Conservation (phyloP, 495 filamentous ascomycete genomes). For the Bacidia gigantensis region DNA sequence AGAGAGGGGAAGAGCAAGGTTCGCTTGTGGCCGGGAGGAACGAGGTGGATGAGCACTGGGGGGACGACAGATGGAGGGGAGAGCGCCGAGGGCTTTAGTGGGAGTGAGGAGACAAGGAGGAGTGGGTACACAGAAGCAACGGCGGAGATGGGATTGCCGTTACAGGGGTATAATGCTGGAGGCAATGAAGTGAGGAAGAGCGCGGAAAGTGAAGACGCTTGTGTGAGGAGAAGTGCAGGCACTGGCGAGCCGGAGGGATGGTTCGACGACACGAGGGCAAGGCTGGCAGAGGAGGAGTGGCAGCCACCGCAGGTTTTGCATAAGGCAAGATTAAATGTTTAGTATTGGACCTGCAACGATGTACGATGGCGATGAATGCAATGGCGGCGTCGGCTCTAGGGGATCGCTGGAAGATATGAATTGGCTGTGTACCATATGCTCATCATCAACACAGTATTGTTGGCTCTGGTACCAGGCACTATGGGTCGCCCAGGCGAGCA, state of each 20-base stretch:
- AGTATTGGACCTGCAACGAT: no score
- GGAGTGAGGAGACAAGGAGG: constrained; percentile 1
- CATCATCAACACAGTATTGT: no score
- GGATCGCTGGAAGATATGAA: no score
- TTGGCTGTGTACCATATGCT: no score
- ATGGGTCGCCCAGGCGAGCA: no score
- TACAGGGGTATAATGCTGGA: constrained; percentile 3
- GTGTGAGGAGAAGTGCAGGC: constrained; percentile 8
- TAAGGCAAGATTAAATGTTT: not conserved
- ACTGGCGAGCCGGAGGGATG: not conserved
- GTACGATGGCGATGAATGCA: no score
- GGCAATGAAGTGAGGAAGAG: not conserved
- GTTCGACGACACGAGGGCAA: not conserved
- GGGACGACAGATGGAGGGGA: not conserved
- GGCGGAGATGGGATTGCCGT: constrained; percentile 10
- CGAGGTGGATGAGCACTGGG: constrained; percentile 12
- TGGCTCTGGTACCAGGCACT: no score
- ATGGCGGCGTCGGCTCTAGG: no score
- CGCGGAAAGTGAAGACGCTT: constrained; percentile 6
- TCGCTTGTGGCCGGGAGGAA: constrained; percentile 7
- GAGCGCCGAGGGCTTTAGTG: not conserved
- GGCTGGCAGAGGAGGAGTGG: not conserved
- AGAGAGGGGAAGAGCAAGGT: not conserved
- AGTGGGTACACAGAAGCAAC: constrained; percentile 4
- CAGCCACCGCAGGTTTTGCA: not conserved